Percentiles rank a stretch among this genome's conserved stretches.
Conservation (phyloP, 352 stramenopile species). For the Aphanomyces invadans region DNA sequence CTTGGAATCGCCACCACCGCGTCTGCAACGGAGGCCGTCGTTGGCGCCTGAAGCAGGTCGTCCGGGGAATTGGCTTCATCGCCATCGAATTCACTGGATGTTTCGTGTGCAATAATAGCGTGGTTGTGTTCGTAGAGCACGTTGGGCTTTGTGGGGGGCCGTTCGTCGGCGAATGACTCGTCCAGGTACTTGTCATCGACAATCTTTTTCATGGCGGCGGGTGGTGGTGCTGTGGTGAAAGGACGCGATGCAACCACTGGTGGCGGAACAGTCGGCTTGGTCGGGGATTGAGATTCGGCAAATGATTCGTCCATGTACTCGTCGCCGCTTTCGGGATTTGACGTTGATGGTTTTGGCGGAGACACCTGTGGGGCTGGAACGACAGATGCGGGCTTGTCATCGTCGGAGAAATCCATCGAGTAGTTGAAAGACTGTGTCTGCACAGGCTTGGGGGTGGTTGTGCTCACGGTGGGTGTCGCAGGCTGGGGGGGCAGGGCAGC, state of each 20-base stretch:
- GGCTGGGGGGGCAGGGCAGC: not conserved
- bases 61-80: not conserved
- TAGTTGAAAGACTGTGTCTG: conserved; percentile 45
- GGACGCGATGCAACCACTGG: not conserved
- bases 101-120: not conserved
- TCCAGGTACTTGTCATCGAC: conserved; percentile 25
- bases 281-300: conserved; percentile 21
- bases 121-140: not conserved
- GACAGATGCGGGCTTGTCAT: conserved; percentile 20
- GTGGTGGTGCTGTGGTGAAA: not conserved
- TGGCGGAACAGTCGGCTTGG: not conserved
- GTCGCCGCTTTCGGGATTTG: not conserved
- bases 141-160: not conserved
- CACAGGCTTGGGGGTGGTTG: not conserved
- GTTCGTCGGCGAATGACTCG: conserved; percentile 31
- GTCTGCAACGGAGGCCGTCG: too few relatives aligned
- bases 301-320: conserved; percentile 28
- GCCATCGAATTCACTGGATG: not conserved
- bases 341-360: not conserved
- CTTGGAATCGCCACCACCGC: too few relatives aligned
- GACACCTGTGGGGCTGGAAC: not conserved
- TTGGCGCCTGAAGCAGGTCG: not conserved
- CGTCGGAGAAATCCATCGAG: conserved; percentile 66
- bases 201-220: too few relatives aligned
- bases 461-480: not conserved